Conservation (phyloP, 176 grass and related monocot species). For the Zea luxurians region DNA sequence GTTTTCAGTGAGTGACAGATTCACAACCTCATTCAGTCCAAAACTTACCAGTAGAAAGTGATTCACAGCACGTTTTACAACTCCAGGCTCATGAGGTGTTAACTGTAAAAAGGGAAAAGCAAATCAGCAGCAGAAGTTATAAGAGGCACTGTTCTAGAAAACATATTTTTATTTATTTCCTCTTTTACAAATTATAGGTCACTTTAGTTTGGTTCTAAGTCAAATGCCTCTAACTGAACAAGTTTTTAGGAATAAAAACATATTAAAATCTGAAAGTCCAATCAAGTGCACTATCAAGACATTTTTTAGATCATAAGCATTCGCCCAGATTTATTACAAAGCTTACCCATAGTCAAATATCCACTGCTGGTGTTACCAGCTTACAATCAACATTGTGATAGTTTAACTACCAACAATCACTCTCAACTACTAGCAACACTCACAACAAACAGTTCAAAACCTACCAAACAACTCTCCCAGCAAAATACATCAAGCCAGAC, state of each 20-base stretch:
- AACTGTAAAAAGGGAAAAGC: slow-evolving; percentile 52
- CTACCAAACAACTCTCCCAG: no score
- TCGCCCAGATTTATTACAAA: no score
- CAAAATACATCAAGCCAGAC: no score
- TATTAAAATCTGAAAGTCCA: neutral
- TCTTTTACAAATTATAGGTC: neutral
- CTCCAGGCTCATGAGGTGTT: slow-evolving; percentile 84
- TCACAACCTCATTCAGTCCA: neutral
- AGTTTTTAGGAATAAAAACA: neutral
- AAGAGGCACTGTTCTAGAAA: slow-evolving; percentile 1
- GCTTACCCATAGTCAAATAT: no score
- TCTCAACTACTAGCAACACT: no score
- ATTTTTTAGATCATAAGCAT: neutral
- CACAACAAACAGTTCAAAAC: no score
- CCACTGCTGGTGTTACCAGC: no score
- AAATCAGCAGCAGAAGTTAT: slow-evolving; percentile 3
- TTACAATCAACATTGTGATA: no score
- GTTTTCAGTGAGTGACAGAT: neutral
- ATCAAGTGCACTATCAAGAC: neutral
- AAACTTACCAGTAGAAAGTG: slow-evolving; percentile 87
- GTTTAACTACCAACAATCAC: no score
- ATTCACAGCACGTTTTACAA: slow-evolving; percentile 90
- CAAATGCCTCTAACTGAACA: neutral
- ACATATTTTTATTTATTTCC: neutral
- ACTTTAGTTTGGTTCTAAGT: neutral